Conservation (phyloP, 768 basidiomycete species). For the Boletus sp. region DNA sequence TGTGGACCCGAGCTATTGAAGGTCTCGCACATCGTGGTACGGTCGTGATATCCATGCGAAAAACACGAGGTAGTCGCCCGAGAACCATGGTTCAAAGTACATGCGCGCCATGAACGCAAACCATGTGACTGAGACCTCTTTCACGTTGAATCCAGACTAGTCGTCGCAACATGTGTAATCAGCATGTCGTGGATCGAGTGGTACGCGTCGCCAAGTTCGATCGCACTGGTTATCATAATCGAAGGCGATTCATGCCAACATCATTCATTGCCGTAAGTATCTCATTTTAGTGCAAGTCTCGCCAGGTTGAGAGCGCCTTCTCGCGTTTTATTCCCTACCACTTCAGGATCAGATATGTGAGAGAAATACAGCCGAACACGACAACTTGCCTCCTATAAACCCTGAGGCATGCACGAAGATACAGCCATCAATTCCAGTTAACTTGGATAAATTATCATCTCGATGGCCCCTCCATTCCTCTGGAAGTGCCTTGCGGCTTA, state of each 20-base stretch:
- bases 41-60: slow-evolving; percentile 31
- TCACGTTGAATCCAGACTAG: slow-evolving; percentile 11
- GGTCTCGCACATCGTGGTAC: slow-evolving; percentile 20
- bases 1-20: slow-evolving; percentile 14
- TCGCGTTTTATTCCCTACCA: slow-evolving; percentile 79
- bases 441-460: slow-evolving; percentile 73
- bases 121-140: slow-evolving; percentile 4
- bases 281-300: slow-evolving; percentile 51
- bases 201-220: slow-evolving; percentile 9
- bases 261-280: slow-evolving; percentile 18
- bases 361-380: background rate
- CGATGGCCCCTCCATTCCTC: slow-evolving; percentile 91
- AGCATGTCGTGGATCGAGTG: slow-evolving; percentile 10
- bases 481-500: slow-evolving; percentile 88
- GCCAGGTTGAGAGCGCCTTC: slow-evolving; percentile 86
- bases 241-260: slow-evolving; percentile 14
- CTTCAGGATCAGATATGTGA: slow-evolving; percentile 10
- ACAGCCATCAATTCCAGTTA: slow-evolving; percentile 74
- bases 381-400: slow-evolving; percentile 82
- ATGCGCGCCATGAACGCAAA: slow-evolving; percentile 1
- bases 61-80: slow-evolving; percentile 28
- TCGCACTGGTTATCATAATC: slow-evolving; percentile 6
- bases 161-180: slow-evolving; percentile 12
- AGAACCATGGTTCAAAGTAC: slow-evolving; percentile 2
- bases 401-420: slow-evolving; percentile 95